Evolutionary conservation across 768 basidiomycete species (phyloP).

Genomic region (Lepiota venenata): DNA sequence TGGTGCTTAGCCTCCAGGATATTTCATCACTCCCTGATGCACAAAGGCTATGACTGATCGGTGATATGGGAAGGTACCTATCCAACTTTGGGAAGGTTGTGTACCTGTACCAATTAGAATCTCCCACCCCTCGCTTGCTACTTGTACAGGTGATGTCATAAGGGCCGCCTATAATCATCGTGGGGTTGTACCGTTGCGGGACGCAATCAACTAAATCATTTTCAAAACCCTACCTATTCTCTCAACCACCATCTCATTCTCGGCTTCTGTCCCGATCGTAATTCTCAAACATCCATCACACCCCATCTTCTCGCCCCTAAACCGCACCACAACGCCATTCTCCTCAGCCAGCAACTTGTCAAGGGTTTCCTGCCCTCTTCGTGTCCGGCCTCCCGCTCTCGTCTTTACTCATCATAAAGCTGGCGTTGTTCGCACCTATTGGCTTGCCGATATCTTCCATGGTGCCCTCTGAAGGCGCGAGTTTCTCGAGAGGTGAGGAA

Average conservation of each 20-base stretch:
- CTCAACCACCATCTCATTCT: conserved; percentile 61
- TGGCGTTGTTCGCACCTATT: conserved; percentile 85
- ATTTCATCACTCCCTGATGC: too few relatives aligned
- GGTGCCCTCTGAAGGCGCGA: too few relatives aligned
- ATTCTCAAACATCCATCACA: conserved; percentile 87
- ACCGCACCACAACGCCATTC: conserved; percentile 86
- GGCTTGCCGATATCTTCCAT: conserved; percentile 57
- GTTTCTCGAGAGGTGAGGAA: conserved; percentile 40
- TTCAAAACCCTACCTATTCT: conserved; percentile 49
- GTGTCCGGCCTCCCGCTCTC: conserved; percentile 48
- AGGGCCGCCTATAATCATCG: too few relatives aligned
- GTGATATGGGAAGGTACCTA: too few relatives aligned
- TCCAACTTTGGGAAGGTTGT: too few relatives aligned
- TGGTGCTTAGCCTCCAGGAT: too few relatives aligned
- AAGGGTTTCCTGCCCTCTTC: conserved; percentile 51
- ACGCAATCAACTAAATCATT: conserved; percentile 16
- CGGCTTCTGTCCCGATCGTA: conserved; percentile 82
- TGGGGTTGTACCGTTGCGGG: not conserved
- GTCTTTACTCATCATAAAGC: conserved; percentile 69
- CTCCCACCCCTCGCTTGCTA: too few relatives aligned
- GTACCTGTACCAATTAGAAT: too few relatives aligned
- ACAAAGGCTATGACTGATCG: too few relatives aligned
- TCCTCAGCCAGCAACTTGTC: conserved; percentile 86
- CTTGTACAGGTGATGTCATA: too few relatives aligned
- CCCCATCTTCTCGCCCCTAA: conserved; percentile 80